Evolutionary conservation across 2,329 filamentous ascomycete genomes (phyloP).

Genomic region (Hypocreales sp.): DNA sequence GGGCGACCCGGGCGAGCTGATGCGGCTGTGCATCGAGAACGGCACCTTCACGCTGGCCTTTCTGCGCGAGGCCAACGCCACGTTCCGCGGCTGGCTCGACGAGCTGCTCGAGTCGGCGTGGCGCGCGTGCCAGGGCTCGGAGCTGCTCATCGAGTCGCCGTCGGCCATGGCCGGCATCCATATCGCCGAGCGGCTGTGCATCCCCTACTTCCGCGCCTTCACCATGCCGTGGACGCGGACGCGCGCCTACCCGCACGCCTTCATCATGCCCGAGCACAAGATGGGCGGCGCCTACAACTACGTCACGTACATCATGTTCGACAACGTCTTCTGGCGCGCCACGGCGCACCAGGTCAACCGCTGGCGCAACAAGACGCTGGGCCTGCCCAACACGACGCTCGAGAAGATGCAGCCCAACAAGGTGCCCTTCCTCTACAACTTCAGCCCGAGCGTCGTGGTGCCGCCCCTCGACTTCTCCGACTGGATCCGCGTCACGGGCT

Average conservation of each 20-base stretch:
- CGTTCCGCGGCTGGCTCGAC: conserved; percentile 92
- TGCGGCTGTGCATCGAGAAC: conserved; percentile 91
- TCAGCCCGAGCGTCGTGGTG: conserved; percentile 83
- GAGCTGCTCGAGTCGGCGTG: conserved; percentile 71
- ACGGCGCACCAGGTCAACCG: conserved; percentile 83
- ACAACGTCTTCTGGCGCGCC: conserved; percentile 91
- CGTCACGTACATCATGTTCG: conserved; percentile 90
- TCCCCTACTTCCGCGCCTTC: conserved; percentile 94
- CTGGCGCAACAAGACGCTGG: conserved; percentile 73
- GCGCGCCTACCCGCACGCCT: conserved; percentile 89
- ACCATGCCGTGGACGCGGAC: conserved; percentile 99
- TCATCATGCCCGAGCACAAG: conserved; percentile 82
- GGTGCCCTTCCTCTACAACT: conserved; percentile 97
- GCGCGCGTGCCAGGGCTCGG: conserved; percentile 69
- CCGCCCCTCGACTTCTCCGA: conserved; percentile 92
- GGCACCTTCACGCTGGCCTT: conserved; percentile 95
- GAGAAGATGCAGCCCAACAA: conserved; percentile 93
- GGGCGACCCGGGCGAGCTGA: conserved; percentile 84
- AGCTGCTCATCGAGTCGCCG: conserved; percentile 87
- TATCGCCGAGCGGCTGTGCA: conserved; percentile 81
- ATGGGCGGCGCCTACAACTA: conserved; percentile 94
- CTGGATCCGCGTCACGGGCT: conserved; percentile 94
- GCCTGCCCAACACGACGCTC: conserved; percentile 64
- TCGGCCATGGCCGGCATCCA: conserved; percentile 97
- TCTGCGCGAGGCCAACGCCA: conserved; percentile 68